These are phyloP conservation scores for Cutaneotrichosporon spelunceum DNA, from an alignment of 1,284 basidiomycete species.

Conservation along the genomic window DNA sequence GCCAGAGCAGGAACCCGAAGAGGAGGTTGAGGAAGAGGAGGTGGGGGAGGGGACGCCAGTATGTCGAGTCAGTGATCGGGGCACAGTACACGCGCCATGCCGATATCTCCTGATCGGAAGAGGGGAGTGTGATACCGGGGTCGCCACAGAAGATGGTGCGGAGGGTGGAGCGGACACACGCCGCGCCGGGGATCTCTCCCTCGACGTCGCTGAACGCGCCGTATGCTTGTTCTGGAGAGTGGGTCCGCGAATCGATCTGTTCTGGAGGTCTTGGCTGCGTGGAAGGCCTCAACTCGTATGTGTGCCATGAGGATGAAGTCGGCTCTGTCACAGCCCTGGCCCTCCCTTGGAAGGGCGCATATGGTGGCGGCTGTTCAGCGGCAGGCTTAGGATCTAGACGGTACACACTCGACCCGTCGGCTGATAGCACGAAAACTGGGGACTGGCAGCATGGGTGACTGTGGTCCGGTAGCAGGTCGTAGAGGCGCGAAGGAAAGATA, in stretches of 20 bases:
- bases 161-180: background rate
- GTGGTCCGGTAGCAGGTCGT: conserved; percentile 1
- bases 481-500: background rate
- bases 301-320: background rate
- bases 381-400: conserved; percentile 36
- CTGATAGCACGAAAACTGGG: conserved; percentile 46
- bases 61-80: conserved; percentile 30
- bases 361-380: conserved; percentile 45
- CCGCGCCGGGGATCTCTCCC: background rate
- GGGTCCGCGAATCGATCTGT: background rate
- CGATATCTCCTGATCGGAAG: conserved; percentile 10
- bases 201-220: background rate
- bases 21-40: conserved; percentile 47
- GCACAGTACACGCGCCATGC: conserved; percentile 35
- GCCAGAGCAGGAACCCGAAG: conserved; percentile 49
- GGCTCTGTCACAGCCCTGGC: background rate
- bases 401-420: conserved; percentile 43
- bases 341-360: conserved; percentile 28
- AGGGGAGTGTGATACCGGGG: background rate
- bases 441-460: conserved; percentile 1
- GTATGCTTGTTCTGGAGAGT: background rate
- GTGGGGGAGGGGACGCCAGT: conserved; percentile 44
- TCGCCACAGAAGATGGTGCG: conserved; percentile 10
- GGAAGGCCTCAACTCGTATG: background rate
- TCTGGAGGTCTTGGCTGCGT: background rate